A percentile compares a stretch with the other conserved stretches of the same genome.
phyloP scores from a whole-genome alignment of 257 asterid species.

The Handroanthus guayacan region DNA sequence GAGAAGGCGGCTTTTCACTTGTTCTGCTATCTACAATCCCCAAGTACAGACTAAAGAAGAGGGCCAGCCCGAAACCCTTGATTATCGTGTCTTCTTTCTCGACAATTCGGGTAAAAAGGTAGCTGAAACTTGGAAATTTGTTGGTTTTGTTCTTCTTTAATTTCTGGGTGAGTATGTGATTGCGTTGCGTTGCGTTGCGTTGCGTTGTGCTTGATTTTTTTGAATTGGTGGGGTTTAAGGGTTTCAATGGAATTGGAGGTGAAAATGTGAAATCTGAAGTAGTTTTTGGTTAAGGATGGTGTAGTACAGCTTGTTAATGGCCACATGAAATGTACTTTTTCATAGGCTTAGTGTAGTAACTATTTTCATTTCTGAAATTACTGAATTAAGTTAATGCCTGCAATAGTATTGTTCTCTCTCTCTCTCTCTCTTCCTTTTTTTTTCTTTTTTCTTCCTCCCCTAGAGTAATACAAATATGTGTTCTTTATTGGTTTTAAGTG shows the following conservation, averaged over 20 bases:
- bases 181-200: background rate
- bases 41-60: conserved; percentile 62
- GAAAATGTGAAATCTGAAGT: background rate
- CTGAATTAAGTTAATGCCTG: background rate
- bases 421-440: too few species aligned
- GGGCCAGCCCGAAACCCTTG: conserved; percentile 77
- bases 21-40: conserved; percentile 69
- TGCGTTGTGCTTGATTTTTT: background rate
- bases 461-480: background rate
- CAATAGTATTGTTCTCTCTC: background rate
- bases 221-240: background rate
- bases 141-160: background rate
- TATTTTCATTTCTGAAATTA: background rate
- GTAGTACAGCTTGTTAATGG: background rate
- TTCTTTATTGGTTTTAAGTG: background rate
- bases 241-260: background rate
- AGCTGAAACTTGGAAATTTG: background rate
- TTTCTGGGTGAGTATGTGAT: background rate
- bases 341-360: background rate
- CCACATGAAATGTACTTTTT: background rate
- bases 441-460: too few species aligned
- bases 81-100: conserved; percentile 65
- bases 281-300: background rate
- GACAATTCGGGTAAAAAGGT: conserved; percentile 80
- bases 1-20: conserved; percentile 62